Conservation (phyloP, 2,329 filamentous ascomycete species). For the Colletotrichum horii region DNA sequence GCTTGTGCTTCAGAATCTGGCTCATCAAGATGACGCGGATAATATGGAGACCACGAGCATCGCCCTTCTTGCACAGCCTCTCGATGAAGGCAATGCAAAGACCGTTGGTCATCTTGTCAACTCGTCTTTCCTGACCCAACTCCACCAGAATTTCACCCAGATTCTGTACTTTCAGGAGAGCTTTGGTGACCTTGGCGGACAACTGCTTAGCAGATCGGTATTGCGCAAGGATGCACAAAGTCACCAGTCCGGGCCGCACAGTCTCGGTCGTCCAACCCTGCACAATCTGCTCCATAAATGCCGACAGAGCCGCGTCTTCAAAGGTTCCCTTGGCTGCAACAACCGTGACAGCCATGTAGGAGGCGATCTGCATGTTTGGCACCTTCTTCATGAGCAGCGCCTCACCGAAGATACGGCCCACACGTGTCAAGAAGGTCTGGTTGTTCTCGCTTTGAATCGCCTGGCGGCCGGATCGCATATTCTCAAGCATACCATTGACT, state of each 20-base stretch:
- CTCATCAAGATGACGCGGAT: slow-evolving; percentile 68
- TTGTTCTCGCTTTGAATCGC: slow-evolving; percentile 81
- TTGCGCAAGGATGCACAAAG: slow-evolving; percentile 81
- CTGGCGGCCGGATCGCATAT: slow-evolving; percentile 74
- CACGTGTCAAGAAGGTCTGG: slow-evolving; percentile 73
- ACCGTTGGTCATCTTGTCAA: slow-evolving; percentile 75
- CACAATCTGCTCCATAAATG: slow-evolving; percentile 88
- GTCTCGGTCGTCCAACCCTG: slow-evolving; percentile 79
- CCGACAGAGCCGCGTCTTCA: slow-evolving; percentile 79
- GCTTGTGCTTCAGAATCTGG: slow-evolving; percentile 65
- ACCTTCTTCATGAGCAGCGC: slow-evolving; percentile 78
- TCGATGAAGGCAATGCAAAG: slow-evolving; percentile 71
- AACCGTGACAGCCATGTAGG: slow-evolving; percentile 89
- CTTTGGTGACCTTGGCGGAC: slow-evolving; percentile 72
- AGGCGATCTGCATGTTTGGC: slow-evolving; percentile 81
- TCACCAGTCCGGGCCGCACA: slow-evolving; percentile 75
- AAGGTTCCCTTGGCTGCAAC: slow-evolving; percentile 83
- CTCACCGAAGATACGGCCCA: slow-evolving; percentile 75
- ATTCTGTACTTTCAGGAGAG: slow-evolving; percentile 67
- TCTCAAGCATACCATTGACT: slow-evolving; percentile 81
- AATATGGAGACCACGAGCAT: slow-evolving; percentile 59
- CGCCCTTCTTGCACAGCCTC: slow-evolving; percentile 64
- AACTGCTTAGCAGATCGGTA: slow-evolving; percentile 75
- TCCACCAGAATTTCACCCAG: slow-evolving; percentile 65
- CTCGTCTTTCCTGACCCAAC: slow-evolving; percentile 67